These are phyloP conservation scores for Thermochaetoides thermophila DNA, from an alignment of 495 filamentous ascomycete species.

Conservation along the genomic window DNA sequence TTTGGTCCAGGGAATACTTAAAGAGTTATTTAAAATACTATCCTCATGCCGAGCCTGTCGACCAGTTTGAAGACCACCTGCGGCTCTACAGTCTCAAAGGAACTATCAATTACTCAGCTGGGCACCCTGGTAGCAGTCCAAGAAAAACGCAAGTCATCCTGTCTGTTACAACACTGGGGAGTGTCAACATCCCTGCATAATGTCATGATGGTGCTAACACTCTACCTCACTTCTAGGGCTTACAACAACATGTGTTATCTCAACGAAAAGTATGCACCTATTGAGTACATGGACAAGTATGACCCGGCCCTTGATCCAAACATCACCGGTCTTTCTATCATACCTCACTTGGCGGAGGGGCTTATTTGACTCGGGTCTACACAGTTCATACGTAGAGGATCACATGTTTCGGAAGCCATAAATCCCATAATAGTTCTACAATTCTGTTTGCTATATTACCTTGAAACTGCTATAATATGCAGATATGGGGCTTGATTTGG, in stretches of 20 bases:
- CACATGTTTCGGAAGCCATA: too few relatives aligned
- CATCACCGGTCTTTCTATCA: neutral
- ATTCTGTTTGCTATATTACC: too few relatives aligned
- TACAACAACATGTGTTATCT: conserved; percentile 7
- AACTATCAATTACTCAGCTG: conserved; percentile 2
- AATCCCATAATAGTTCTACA: too few relatives aligned
- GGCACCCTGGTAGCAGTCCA: neutral
- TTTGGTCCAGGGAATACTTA: neutral
- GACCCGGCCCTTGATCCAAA: conserved; percentile 1
- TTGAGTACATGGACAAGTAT: neutral
- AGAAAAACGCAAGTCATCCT: conserved; percentile 4
- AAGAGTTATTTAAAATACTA: neutral
- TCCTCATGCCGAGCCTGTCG: conserved; percentile 2
- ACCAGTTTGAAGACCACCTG: conserved; percentile 5
- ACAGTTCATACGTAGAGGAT: too few relatives aligned
- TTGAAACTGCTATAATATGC: too few relatives aligned
- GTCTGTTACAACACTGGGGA: too few relatives aligned
- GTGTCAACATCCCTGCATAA: too few relatives aligned
- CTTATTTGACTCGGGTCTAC: neutral
- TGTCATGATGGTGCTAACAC: too few relatives aligned
- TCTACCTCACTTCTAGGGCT: neutral
- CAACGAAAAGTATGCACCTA: conserved; percentile 3
- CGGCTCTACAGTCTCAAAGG: conserved; percentile 3
- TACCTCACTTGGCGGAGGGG: neutral
- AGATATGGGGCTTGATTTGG: too few relatives aligned